Conservation (phyloP, 106 monocot genomes). For the Dendrobium chrysotoxum region DNA sequence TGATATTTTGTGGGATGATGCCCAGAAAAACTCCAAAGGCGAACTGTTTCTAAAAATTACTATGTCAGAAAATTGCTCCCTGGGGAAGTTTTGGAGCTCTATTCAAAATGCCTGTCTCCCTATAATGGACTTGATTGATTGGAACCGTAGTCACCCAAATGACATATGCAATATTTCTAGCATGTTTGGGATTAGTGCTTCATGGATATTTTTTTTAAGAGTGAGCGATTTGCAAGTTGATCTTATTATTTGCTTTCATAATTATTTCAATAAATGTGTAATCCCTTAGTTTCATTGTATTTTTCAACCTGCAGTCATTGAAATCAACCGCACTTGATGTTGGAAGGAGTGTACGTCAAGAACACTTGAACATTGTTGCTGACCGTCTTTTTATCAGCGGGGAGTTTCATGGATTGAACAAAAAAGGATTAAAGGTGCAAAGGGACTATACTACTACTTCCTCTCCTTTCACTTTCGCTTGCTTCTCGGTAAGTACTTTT, state of each 20-base stretch:
- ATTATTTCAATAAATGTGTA: background rate
- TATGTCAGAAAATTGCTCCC: constrained; percentile 40
- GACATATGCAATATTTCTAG: constrained; percentile 27
- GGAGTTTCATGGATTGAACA: constrained; percentile 60
- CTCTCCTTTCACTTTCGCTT: constrained; percentile 70
- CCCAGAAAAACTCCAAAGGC: constrained; percentile 17
- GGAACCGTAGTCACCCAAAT: constrained; percentile 68
- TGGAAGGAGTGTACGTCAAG: constrained; percentile 48
- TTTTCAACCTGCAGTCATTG: constrained; percentile 50
- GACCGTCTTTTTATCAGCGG: constrained; percentile 73
- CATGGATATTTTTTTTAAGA: constrained; percentile 58
- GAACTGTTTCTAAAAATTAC: constrained; percentile 61
- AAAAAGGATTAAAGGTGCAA: constrained; percentile 54
- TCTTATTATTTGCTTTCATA: background rate
- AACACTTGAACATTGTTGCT: constrained; percentile 61
- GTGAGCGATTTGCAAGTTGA: constrained; percentile 25
- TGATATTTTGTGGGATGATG: constrained; percentile 67
- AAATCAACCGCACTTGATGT: constrained; percentile 45
- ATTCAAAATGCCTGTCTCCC: constrained; percentile 74
- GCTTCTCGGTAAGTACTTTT: constrained; percentile 57
- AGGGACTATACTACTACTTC: constrained; percentile 26
- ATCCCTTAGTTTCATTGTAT: constrained; percentile 7
- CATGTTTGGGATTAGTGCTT: constrained; percentile 53
- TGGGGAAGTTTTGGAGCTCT: constrained; percentile 48
- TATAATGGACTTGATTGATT: constrained; percentile 84